A percentile compares a stretch with the other conserved stretches of the same genome.
Conservation (phyloP, 305 asterid genomes). For the Rubia peregrina region DNA sequence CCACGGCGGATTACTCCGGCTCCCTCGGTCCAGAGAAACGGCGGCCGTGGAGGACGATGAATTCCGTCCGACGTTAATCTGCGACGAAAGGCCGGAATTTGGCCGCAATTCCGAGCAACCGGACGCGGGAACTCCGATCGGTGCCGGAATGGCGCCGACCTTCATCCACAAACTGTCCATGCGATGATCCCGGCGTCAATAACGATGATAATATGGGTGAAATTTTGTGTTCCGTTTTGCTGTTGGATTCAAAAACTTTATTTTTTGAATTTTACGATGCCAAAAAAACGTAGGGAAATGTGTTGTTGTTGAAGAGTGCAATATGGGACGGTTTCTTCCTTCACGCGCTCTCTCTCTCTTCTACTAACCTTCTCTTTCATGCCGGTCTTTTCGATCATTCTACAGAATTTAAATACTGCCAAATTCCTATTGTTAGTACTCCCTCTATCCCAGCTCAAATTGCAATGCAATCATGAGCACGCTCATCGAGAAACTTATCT, state of each 20-base stretch:
- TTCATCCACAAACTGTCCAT: slow-evolving; percentile 74
- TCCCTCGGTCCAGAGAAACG: slow-evolving; percentile 34
- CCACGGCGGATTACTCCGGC: slow-evolving; percentile 45
- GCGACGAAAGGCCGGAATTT: slow-evolving; percentile 21
- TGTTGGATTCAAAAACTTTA: neutral
- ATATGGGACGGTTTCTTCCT: neutral
- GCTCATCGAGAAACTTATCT: too few relatives aligned
- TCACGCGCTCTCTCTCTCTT: neutral
- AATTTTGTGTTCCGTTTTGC: too few relatives aligned
- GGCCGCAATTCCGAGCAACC: slow-evolving; percentile 38
- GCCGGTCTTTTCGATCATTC: slow-evolving; percentile 4
- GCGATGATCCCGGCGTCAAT: neutral
- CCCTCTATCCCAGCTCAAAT: too few relatives aligned
- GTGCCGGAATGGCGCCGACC: slow-evolving; percentile 52
- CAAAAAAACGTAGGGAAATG: neutral
- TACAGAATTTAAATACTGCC: neutral
- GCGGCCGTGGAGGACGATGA: slow-evolving; percentile 25
- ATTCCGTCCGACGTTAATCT: slow-evolving; percentile 17
- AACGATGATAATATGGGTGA: neutral
- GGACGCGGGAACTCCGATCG: slow-evolving; percentile 36
- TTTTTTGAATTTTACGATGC: neutral
- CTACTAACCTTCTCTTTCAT: neutral
- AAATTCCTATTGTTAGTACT: too few relatives aligned
- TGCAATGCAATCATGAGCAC: too few relatives aligned
- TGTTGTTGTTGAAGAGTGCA: slow-evolving; percentile 2